phyloP scores from a whole-genome alignment of 805 yeast species.

The Metschnikowia colocasiae region DNA sequence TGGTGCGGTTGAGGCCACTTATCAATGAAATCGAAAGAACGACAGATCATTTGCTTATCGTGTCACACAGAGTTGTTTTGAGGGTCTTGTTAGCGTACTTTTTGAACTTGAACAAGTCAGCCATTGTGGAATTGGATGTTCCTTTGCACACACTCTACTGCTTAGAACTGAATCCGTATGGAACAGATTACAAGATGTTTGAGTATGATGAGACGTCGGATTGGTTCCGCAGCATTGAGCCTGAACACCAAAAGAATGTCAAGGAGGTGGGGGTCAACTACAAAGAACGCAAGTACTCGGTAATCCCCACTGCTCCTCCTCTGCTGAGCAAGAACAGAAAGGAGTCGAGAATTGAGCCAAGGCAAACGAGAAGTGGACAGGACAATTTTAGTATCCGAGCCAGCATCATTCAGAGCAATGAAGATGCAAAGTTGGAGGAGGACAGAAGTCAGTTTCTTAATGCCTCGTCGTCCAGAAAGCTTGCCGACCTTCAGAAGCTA shows the following conservation, averaged over 20 bases:
- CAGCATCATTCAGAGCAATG: conserved; percentile 21
- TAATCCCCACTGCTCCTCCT: conserved; percentile 74
- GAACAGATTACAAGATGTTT: conserved; percentile 88
- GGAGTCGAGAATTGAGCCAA: conserved; percentile 3
- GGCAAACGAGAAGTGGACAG: conserved; percentile 3
- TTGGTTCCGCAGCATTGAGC: conserved; percentile 69
- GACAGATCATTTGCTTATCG: conserved; percentile 75
- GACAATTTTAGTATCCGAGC: conserved; percentile 25
- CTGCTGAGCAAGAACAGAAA: conserved; percentile 17
- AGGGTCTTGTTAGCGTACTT: conserved; percentile 86
- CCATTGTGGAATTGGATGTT: conserved; percentile 86
- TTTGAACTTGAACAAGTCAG: conserved; percentile 71
- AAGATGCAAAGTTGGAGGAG: conserved; percentile 8
- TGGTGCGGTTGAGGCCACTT: conserved; percentile 82
- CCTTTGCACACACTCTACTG: conserved; percentile 90
- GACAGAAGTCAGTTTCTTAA: conserved; percentile 9
- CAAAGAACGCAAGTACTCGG: conserved; percentile 66
- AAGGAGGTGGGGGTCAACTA: conserved; percentile 68
- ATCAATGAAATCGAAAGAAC: conserved; percentile 92
- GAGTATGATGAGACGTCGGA: conserved; percentile 78
- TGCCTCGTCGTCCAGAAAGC: conserved; percentile 22
- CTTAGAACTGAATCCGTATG: conserved; percentile 90
- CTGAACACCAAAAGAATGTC: conserved; percentile 54
- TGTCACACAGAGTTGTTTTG: conserved; percentile 89
- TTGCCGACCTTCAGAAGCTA: conserved; percentile 28